Evolutionary conservation across 441 rosid species (phyloP), one percentile per base, ranked within the genome.

Genomic region (Erodium chrysanthum): DNA sequence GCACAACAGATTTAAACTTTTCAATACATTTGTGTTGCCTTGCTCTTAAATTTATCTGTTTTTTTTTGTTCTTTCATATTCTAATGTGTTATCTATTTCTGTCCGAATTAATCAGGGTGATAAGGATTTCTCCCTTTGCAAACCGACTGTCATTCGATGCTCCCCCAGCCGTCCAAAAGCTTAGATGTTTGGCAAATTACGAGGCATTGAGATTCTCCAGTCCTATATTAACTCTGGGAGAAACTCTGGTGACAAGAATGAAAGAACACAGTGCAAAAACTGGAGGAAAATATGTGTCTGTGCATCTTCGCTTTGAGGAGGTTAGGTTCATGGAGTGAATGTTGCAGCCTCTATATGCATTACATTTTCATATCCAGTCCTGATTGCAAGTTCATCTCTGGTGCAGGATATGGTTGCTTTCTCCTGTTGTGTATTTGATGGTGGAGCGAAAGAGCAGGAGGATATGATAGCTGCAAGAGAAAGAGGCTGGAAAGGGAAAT

Each of bases 241-340:
- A 90, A 81, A 79, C 82, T 42, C 75, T 95, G 75, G 98, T 90
- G 60, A 76, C 90, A 68, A 92, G 92, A 78, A 95, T 95, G 99
- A 95, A 92, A 76, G 88, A 90, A 73, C 91, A 69, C 73, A 92
- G 98, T 78, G 88, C 73, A 18, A 79, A 80, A 68, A 83, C 86
- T 73, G 93, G 90, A 15, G 88, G 85, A 25, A 95, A 92, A 74
- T 95, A 92, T 72, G 81, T 95, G 60, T 95, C 99, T 40, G 91
- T 95, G 67, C 98, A 95, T 85, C 96, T 95, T 79, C 98, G 99
- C 70, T 95, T 92, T 72, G 98, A 95, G 85, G 97, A 92, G 97
- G 99, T 92, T 71, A 74, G 92, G 69, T 78, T 72, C 9, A 20
- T 72, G 25, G 27, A 29, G 22, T 5, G 33, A 27, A 48, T 64